Evolutionary conservation across 345 rosid genomes (phyloP).

Genomic region (Psidium friedrichsthalianum): DNA sequence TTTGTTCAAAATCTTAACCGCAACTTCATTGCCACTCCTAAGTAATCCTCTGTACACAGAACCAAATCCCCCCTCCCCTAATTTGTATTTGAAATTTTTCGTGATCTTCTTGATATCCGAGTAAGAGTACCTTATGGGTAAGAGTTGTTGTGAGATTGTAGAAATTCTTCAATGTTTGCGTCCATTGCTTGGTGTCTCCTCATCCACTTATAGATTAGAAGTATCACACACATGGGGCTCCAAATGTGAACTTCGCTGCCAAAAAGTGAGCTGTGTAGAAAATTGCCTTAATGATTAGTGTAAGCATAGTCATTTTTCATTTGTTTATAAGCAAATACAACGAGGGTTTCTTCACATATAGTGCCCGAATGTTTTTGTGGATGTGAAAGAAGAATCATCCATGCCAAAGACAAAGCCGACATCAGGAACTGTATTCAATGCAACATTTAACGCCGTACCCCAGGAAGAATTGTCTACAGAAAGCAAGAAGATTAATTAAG

Average conservation of each 20-base stretch:
- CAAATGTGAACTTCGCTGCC: neutral
- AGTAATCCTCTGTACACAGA: neutral
- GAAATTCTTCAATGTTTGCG: neutral
- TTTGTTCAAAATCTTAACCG: neutral
- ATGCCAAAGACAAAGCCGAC: neutral
- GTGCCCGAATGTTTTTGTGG: neutral
- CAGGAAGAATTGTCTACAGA: neutral
- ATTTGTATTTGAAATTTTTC: neutral
- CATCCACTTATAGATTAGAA: neutral
- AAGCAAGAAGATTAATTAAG: neutral
- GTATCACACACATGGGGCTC: neutral
- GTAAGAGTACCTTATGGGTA: neutral
- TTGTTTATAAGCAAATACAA: neutral
- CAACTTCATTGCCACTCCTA: neutral
- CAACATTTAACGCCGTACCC: neutral
- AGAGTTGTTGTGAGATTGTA: neutral
- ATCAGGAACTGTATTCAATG: neutral
- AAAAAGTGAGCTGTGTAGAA: neutral
- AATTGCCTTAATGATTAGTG: neutral
- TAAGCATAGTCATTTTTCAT: too few relatives aligned
- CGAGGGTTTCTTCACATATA: neutral
- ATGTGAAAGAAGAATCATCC: neutral
- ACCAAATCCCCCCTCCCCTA: neutral
- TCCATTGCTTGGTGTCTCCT: neutral
- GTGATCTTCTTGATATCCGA: neutral